phyloP scores from a whole-genome alignment of 106 monocot species.

The Dactylorhiza incarnata region DNA sequence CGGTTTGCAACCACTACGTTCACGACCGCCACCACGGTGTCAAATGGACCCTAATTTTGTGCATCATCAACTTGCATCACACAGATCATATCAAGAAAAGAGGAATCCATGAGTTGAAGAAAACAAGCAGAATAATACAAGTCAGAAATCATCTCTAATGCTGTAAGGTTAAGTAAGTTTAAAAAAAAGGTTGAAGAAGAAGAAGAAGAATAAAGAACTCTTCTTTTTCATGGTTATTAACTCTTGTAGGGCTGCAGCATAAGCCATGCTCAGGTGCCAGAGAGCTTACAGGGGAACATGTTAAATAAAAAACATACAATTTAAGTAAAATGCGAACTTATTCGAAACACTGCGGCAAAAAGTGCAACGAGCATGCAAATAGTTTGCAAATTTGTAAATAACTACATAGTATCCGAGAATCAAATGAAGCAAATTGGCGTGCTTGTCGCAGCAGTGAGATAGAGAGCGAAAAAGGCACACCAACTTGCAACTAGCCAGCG shows the following conservation, averaged over 20 bases:
- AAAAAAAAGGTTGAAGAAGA: too few species aligned
- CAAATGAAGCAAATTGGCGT: neutral
- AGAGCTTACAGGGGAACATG: neutral
- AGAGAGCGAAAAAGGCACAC: neutral
- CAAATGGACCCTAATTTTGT: too few species aligned
- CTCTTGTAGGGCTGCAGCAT: neutral
- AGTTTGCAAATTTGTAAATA: neutral
- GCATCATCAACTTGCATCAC: too few species aligned
- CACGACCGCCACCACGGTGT: too few species aligned
- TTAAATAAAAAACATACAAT: neutral
- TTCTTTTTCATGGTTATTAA: neutral
- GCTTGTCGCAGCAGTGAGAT: neutral
- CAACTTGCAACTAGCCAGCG: neutral
- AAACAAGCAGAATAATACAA: too few species aligned
- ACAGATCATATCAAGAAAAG: too few species aligned
- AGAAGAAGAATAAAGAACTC: too few species aligned
- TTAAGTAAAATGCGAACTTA: neutral
- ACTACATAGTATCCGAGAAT: neutral
- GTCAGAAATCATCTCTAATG: too few species aligned
- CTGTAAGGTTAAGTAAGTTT: too few species aligned
- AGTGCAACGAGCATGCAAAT: neutral
- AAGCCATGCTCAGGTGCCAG: neutral
- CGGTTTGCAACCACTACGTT: too few species aligned
- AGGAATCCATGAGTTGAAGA: too few species aligned
- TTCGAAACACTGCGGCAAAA: neutral